Evolutionary conservation across 805 yeast species (phyloP).

Genomic region (Jamesozyma piceae): DNA sequence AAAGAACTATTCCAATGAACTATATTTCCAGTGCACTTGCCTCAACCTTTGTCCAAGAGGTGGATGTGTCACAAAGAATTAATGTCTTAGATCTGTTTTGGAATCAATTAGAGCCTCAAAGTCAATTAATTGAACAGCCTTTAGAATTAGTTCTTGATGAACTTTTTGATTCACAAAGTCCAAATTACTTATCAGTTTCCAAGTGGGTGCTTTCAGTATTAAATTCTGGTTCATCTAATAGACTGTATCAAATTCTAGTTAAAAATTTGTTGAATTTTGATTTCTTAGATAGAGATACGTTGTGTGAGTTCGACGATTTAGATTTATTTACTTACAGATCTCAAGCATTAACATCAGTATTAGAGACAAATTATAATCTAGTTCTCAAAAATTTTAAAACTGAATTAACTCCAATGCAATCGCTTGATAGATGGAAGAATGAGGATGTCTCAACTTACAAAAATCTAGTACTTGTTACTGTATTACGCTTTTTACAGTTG

Average conservation of each 20-base stretch:
- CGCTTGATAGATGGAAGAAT: conserved; percentile 28
- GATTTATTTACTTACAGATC: conserved; percentile 55
- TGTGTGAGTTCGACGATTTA: conserved; percentile 48
- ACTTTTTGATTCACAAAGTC: conserved; percentile 36
- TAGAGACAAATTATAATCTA: conserved; percentile 36
- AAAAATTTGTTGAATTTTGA: conserved; percentile 41
- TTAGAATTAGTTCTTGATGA: conserved; percentile 62
- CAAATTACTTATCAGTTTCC: conserved; percentile 35
- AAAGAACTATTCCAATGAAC: conserved; percentile 40
- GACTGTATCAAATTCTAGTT: conserved; percentile 51
- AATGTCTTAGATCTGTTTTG: conserved; percentile 59
- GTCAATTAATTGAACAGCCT: conserved; percentile 44
- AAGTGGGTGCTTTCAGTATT: conserved; percentile 42
- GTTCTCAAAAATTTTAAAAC: conserved; percentile 42
- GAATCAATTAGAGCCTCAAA: conserved; percentile 49
- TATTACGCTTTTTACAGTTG: conserved; percentile 38
- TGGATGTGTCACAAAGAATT: conserved; percentile 35
- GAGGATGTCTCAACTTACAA: conserved; percentile 51
- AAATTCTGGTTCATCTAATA: conserved; percentile 46
- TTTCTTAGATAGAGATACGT: conserved; percentile 23
- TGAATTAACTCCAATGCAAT: conserved; percentile 50
- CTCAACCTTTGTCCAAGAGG: conserved; percentile 39
- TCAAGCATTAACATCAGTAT: conserved; percentile 41
- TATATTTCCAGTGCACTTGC: conserved; percentile 69
- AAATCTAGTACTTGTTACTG: conserved; percentile 39